These are phyloP conservation scores for Nadsonia fulvescens DNA, from an alignment of 805 yeast genomes.

Conservation along the genomic window DNA sequence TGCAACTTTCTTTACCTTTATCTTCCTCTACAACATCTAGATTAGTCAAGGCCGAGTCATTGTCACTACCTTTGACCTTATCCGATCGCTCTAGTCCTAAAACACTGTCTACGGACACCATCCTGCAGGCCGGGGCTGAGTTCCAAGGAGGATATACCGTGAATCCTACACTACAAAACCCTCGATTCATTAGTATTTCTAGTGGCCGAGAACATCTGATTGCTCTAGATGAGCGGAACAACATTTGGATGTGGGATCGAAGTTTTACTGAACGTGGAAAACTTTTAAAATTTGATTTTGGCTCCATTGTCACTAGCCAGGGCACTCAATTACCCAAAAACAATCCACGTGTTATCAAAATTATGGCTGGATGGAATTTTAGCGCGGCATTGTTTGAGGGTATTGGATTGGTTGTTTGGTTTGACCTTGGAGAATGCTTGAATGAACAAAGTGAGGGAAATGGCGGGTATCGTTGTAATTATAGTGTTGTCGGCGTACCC, in stretches of 20 bases:
- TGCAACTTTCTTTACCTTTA: not conserved
- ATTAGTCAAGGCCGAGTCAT: not conserved
- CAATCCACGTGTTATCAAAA: conserved; percentile 13
- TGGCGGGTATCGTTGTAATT: too few species aligned
- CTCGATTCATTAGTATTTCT: conserved; percentile 28
- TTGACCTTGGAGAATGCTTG: conserved; percentile 18
- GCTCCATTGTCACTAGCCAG: too few species aligned
- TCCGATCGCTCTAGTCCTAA: not conserved
- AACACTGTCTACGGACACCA: conserved; percentile 1
- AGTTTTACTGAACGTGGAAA: conserved; percentile 8
- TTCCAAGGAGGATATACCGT: too few species aligned
- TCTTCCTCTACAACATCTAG: not conserved
- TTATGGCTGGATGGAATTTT: conserved; percentile 52
- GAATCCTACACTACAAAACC: conserved; percentile 3
- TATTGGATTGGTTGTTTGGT: conserved; percentile 46
- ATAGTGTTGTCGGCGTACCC: too few species aligned
- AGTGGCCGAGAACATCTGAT: conserved; percentile 51
- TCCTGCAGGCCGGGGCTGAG: conserved; percentile 1
- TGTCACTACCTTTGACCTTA: not conserved
- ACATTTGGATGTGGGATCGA: conserved; percentile 47
- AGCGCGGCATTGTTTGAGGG: conserved; percentile 30
- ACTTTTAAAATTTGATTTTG: conserved; percentile 6
- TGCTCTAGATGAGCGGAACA: conserved; percentile 32
- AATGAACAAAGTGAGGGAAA: conserved; percentile 10
- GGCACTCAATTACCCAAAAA: too few species aligned